phyloP scores from a whole-genome alignment of 352 stramenopile species.

The Phytophthora kernoviae region DNA sequence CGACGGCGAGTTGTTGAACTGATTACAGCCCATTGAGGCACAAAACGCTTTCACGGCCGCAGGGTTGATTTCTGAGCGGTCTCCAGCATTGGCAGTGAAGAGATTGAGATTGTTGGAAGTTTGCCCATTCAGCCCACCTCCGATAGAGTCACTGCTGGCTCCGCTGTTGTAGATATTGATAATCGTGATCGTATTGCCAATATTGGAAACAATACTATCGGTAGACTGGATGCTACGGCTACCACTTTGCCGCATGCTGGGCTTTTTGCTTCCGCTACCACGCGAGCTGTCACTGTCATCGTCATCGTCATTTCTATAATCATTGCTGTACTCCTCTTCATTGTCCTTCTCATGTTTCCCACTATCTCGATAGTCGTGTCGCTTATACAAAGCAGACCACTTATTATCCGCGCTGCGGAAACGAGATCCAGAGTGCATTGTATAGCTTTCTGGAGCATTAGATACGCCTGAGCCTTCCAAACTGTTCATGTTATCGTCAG shows the following conservation, averaged over 20 bases:
- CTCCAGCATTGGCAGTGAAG: constrained; percentile 1
- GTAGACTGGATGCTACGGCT: constrained; percentile 28
- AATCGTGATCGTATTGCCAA: constrained; percentile 46
- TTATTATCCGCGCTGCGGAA: background rate
- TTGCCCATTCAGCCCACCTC: constrained; percentile 2
- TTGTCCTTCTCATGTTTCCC: constrained; percentile 1
- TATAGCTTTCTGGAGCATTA: no score
- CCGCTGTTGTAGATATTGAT: constrained; percentile 34
- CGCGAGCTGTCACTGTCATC: constrained; percentile 7
- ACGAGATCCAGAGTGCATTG: background rate
- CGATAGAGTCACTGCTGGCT: background rate
- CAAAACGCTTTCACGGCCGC: constrained; percentile 27
- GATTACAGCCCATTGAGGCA: constrained; percentile 18
- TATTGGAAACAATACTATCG: constrained; percentile 42
- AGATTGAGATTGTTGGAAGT: background rate
- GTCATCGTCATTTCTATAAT: constrained; percentile 3
- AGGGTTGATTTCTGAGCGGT: constrained; percentile 21
- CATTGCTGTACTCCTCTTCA: constrained; percentile 3
- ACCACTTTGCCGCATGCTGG: constrained; percentile 3
- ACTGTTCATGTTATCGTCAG: no score
- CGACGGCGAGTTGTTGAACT: background rate
- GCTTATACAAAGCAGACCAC: background rate
- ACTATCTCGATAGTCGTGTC: no score
- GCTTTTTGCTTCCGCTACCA: constrained; percentile 4
- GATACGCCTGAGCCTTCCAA: no score